Evolutionary conservation across 2,329 filamentous ascomycete species (phyloP), one percentile per base, ranked within the genome.

Genomic region (Ophiostoma piceae): DNA sequence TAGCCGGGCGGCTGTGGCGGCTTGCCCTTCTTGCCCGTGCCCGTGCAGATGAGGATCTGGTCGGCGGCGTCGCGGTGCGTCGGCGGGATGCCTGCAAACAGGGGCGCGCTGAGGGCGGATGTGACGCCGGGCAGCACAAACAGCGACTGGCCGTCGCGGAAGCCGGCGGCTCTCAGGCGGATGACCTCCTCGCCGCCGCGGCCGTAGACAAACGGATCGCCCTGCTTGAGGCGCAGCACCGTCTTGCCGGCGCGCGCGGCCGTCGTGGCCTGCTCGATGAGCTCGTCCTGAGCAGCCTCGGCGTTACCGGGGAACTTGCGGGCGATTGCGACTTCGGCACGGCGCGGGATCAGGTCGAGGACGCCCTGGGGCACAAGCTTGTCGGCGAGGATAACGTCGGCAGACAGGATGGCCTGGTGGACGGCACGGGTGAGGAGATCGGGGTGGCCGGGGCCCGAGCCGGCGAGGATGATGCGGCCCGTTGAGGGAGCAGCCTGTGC

Each of bases 281-380:
- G 87, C 79, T 99, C 95, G 76, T 94, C 88, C 78, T 99, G 95
- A 0, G 95, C 95, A 64, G 88, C 88, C 75, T 99, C 95, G 57
- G 95, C 95, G 79, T 99, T 98, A 29, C 95, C 95, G 0, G 95
- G 95, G 79, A 99, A 99, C 78, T 99, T 99, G 76, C 94, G 90
- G 4, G 95, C 94, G 75, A 99, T 99, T 75, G 92, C 88, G 14
- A 98, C 90, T 11, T 90, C 89, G 9, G 94, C 96, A 69, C 94
- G 88, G 47, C 95, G 92, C 1, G 95, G 95, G 70, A 98, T 91
- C 19, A 99, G 87, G 73, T 94, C 92, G 11, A 99, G 84, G 2
- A 99, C 92, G 8, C 90, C 88, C 0, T 92, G 85, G 0, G 95
- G 92, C 3, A 95, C 91, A 66, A 95, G 89, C 80, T 95, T 95